These are phyloP conservation scores for Beauveria rudraprayagi DNA, from an alignment of 2,329 filamentous ascomycete genomes.

Conservation along the genomic window DNA sequence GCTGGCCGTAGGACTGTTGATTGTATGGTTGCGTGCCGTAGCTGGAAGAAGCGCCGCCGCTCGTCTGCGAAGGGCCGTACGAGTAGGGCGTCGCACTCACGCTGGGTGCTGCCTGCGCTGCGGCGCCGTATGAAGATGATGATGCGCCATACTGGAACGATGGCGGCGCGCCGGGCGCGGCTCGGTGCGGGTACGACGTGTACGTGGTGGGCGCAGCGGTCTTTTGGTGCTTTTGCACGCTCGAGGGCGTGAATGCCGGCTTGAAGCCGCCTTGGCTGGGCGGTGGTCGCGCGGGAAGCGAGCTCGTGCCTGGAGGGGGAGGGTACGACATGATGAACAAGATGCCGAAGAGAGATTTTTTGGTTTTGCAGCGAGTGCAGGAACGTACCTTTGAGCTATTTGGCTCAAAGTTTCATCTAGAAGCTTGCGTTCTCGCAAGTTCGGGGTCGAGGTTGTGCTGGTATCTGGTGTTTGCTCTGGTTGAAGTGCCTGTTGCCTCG, in stretches of 20 bases:
- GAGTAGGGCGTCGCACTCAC: conserved; percentile 27
- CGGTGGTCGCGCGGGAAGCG: conserved; percentile 69
- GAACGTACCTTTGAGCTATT: conserved; percentile 11
- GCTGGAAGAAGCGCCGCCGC: conserved; percentile 14
- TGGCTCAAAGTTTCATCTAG: conserved; percentile 4
- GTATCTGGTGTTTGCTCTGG: not conserved
- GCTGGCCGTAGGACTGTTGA: conserved; percentile 31
- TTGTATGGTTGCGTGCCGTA: too few species aligned
- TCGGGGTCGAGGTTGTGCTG: not conserved
- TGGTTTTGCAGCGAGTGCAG: conserved; percentile 11
- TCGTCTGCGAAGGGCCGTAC: conserved; percentile 19
- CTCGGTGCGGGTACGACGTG: conserved; percentile 8
- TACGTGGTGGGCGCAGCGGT: conserved; percentile 6
- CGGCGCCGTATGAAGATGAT: not conserved
- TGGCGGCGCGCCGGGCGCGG: conserved; percentile 1
- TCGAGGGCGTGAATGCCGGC: conserved; percentile 41
- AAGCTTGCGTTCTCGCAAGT: not conserved
- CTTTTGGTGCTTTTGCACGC: conserved; percentile 17
- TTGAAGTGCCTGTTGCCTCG: not conserved
- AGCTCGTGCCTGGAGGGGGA: conserved; percentile 64
- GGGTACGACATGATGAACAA: conserved; percentile 78
- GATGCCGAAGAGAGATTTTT: not conserved
- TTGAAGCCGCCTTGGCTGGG: conserved; percentile 35
- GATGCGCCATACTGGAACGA: conserved; percentile 6
- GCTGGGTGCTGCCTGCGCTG: conserved; percentile 19